Evolutionary conservation across 2,329 filamentous ascomycete genomes (phyloP).

Genomic region (Aspergillus luchuensis): DNA sequence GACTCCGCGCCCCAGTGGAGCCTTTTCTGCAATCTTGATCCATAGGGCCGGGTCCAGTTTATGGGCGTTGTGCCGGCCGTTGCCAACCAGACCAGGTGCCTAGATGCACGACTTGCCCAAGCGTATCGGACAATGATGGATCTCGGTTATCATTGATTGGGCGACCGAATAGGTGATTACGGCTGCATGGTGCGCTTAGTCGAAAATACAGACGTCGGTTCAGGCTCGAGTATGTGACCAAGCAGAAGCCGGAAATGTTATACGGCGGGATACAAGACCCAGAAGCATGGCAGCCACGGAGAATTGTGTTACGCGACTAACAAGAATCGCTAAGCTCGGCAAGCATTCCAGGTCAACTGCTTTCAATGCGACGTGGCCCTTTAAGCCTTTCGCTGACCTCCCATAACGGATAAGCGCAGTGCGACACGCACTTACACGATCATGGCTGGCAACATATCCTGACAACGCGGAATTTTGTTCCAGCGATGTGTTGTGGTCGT

Average conservation of each 20-base stretch:
- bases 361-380: constrained; percentile 1
- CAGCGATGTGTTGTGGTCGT: constrained; percentile 7
- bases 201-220: constrained; percentile 12
- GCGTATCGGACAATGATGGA: constrained; percentile 7
- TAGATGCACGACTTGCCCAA: constrained; percentile 18
- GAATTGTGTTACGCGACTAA: constrained; percentile 28
- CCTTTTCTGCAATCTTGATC: constrained; percentile 9
- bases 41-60: constrained; percentile 17
- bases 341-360: constrained; percentile 11
- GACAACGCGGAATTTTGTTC: constrained; percentile 10
- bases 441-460: constrained; percentile 10
- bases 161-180: neutral
- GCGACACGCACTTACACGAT: constrained; percentile 19
- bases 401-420: constrained; percentile 21
- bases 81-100: constrained; percentile 19
- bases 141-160: neutral
- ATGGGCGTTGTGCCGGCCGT: constrained; percentile 15
- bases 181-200: constrained; percentile 13
- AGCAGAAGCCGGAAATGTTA: constrained; percentile 5
- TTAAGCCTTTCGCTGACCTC: constrained; percentile 5
- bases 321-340: constrained; percentile 17
- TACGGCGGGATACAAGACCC: constrained; percentile 29
- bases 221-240: neutral
- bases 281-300: constrained; percentile 38
- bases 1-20: neutral